Percentiles rank a stretch among this genome's conserved stretches.
These are phyloP conservation scores for Phytophthora citricola DNA, from an alignment of 352 stramenopile genomes.

Conservation along the genomic window DNA sequence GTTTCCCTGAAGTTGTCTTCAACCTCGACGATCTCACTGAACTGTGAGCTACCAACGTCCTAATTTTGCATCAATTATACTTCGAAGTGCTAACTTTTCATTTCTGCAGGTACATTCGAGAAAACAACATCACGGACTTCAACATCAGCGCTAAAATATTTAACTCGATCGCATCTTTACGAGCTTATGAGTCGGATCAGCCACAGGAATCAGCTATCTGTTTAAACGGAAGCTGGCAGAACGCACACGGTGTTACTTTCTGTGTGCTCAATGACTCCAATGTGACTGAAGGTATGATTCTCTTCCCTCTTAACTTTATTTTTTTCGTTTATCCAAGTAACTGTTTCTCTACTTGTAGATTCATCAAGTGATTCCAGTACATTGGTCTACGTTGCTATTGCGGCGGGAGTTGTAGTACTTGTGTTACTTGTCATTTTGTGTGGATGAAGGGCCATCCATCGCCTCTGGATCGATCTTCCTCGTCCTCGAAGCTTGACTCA, in stretches of 20 bases:
- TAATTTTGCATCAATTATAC: too few relatives aligned
- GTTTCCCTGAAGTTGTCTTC: slow-evolving; percentile 38
- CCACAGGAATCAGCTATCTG: slow-evolving; percentile 26
- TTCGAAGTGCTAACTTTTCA: too few relatives aligned
- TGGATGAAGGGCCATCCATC: slow-evolving; percentile 27
- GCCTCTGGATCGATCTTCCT: slow-evolving; percentile 23
- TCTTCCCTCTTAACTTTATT: not conserved
- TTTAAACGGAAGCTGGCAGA: slow-evolving; percentile 30
- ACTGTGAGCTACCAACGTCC: slow-evolving; percentile 17
- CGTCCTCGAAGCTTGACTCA: slow-evolving; percentile 27
- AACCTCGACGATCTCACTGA: slow-evolving; percentile 37
- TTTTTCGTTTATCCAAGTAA: not conserved
- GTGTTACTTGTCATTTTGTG: slow-evolving; percentile 29
- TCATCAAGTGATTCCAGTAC: slow-evolving; percentile 22
- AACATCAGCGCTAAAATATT: slow-evolving; percentile 30
- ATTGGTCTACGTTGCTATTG: slow-evolving; percentile 28
- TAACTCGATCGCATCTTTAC: slow-evolving; percentile 18
- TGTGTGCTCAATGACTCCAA: slow-evolving; percentile 34
- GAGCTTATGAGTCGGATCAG: slow-evolving; percentile 38
- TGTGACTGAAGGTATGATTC: slow-evolving; percentile 13
- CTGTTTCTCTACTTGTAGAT: slow-evolving; percentile 6
- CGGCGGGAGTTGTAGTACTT: slow-evolving; percentile 16
- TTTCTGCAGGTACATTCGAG: slow-evolving; percentile 35
- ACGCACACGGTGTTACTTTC: slow-evolving; percentile 34
- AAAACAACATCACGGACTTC: slow-evolving; percentile 48